Percentiles rank a stretch among this genome's conserved stretches.
Conservation (phyloP, 768 basidiomycete genomes). For the Boletus tylopilopsis region DNA sequence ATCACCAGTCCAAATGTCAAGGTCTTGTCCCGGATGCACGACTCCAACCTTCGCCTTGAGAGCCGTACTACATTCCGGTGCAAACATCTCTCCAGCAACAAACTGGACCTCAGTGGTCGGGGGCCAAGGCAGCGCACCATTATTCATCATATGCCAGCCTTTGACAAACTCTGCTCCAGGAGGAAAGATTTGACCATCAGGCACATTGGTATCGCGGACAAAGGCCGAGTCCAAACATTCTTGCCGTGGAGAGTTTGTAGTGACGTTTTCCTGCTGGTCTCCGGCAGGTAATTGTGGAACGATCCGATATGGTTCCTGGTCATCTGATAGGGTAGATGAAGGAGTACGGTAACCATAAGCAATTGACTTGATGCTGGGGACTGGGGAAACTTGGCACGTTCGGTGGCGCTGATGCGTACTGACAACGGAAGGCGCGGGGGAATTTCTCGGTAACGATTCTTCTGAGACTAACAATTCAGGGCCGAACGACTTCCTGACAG, state of each 20-base stretch:
- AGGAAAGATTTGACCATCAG: constrained; percentile 73
- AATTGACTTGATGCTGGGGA: constrained; percentile 22
- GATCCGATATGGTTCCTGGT: background rate
- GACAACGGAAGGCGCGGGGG: constrained; percentile 12
- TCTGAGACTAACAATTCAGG: constrained; percentile 29
- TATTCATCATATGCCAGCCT: constrained; percentile 73
- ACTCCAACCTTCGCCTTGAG: constrained; percentile 47
- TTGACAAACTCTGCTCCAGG: constrained; percentile 86
- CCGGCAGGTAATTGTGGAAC: background rate
- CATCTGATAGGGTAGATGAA: constrained; percentile 6
- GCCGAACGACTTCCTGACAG: background rate
- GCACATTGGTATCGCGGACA: constrained; percentile 64
- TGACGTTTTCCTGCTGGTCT: background rate
- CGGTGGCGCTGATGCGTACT: background rate
- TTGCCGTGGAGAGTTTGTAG: background rate
- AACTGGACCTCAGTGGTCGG: constrained; percentile 63
- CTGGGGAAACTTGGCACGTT: constrained; percentile 1
- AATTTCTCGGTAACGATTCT: constrained; percentile 28
- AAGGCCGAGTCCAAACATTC: constrained; percentile 48
- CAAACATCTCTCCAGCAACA: constrained; percentile 64
- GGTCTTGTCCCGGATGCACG: constrained; percentile 52
- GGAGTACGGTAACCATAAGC: constrained; percentile 28
- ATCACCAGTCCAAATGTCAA: constrained; percentile 69
- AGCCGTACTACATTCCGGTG: constrained; percentile 31
- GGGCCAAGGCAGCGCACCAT: constrained; percentile 63